Percentiles rank a stretch among this genome's conserved stretches.
phyloP scores from a whole-genome alignment of 148 eudicot genomes.

The Vaccinium corymbosum region DNA sequence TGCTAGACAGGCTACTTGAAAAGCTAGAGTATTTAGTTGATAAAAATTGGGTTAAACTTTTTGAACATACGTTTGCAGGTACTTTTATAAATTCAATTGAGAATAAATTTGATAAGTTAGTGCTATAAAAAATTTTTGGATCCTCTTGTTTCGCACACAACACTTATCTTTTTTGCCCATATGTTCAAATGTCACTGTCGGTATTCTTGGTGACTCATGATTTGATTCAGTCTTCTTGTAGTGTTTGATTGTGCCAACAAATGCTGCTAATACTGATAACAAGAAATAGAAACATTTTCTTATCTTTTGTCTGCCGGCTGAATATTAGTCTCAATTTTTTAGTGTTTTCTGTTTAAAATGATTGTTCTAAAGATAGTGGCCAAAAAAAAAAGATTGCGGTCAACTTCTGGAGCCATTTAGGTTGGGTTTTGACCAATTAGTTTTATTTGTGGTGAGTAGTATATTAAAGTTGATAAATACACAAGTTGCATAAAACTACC shows the following conservation, averaged over 20 bases:
- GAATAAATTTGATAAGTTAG: not conserved
- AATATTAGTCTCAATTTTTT: not conserved
- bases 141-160: not conserved
- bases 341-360: not conserved
- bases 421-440: not conserved
- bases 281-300: not conserved
- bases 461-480: not conserved
- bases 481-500: not conserved
- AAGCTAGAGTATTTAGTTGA: not conserved
- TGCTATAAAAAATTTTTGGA: not conserved
- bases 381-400: not conserved
- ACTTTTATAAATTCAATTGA: not conserved
- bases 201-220: not conserved
- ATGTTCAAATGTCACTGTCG: not conserved
- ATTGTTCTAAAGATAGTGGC: not conserved
- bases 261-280: not conserved
- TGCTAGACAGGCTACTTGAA: not conserved
- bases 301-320: not conserved
- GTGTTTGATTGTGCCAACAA: conserved; percentile 5
- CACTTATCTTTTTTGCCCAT: not conserved
- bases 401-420: not conserved
- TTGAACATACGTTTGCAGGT: not conserved
- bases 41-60: not conserved
- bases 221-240: not conserved
- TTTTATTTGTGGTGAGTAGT: not conserved